Percentiles rank a stretch among this genome's conserved stretches.
These are phyloP conservation scores for Fusarium acutatum DNA, from an alignment of 2,329 filamentous ascomycete species.

Conservation along the genomic window DNA sequence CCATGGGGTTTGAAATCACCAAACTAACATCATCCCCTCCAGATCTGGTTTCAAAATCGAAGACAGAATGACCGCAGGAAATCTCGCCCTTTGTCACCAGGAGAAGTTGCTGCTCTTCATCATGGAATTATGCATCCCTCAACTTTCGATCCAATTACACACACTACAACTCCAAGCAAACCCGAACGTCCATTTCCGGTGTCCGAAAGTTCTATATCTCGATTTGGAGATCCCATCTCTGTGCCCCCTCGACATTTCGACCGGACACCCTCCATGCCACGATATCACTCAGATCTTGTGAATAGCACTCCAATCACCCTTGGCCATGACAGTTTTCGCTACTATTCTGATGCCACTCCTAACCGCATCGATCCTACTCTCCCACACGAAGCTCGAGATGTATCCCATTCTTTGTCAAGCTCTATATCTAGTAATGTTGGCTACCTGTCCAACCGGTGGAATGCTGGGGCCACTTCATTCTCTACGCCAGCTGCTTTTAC, in stretches of 20 bases:
- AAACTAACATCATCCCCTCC: slow-evolving; percentile 25
- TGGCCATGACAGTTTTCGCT: slow-evolving; percentile 27
- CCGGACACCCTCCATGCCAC: slow-evolving; percentile 41
- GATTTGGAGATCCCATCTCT: slow-evolving; percentile 35
- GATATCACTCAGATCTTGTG: slow-evolving; percentile 37
- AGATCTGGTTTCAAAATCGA: slow-evolving; percentile 99
- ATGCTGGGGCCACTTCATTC: slow-evolving; percentile 58
- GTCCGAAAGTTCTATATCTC: slow-evolving; percentile 42
- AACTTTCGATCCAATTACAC: slow-evolving; percentile 54
- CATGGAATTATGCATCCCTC: slow-evolving; percentile 63
- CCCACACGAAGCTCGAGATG: slow-evolving; percentile 42
- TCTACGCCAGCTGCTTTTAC: slow-evolving; percentile 56
- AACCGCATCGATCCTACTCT: slow-evolving; percentile 40
- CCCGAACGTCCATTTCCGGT: slow-evolving; percentile 40
- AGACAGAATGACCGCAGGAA: slow-evolving; percentile 92
- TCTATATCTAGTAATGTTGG: slow-evolving; percentile 57
- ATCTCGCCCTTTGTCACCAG: slow-evolving; percentile 80
- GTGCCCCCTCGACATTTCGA: slow-evolving; percentile 37
- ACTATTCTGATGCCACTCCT: slow-evolving; percentile 35
- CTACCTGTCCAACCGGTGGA: slow-evolving; percentile 67
- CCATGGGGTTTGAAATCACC: slow-evolving; percentile 3
- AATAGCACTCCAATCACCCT: slow-evolving; percentile 39
- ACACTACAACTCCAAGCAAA: slow-evolving; percentile 38
- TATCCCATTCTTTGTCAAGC: slow-evolving; percentile 45
- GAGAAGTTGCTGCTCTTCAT: slow-evolving; percentile 74